Base-by-base conservation (phyloP, 78 protist genomes). In the slime mould (Dictyostelium discoideum) region DNA sequence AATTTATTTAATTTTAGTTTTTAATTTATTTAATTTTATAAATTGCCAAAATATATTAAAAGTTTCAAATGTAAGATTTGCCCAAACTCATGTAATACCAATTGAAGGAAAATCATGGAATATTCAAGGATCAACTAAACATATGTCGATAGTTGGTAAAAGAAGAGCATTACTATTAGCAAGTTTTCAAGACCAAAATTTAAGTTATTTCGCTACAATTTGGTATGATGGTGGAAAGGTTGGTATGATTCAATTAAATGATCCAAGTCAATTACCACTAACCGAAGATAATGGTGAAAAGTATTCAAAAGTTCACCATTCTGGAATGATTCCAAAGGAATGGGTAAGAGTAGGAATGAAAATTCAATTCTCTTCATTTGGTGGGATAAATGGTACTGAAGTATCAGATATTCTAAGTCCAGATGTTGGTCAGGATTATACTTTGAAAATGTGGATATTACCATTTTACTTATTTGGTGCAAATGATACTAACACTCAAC, bases 401-500 rank as follows among this genome's bases (percentile, higher is more conserved):
- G 14, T 14, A 11, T 44, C 74, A 1, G 77, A 54, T 39, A 20
- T 14, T 60, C 8, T 20, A 3, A 24, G n/a, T 14, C 69, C 63
- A 20, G 29, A 14, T 73, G 42, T 72, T 67, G 82, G 69, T 14
- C 20, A 14, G 22, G 67, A 39, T 6, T 9, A 29, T 37, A 18
- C 7, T 1, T 40, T 48, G 57, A 67, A 22, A 13, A 22, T 85
- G n/a, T 85, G 44, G 50, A 85, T 20, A 22, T 6, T 85, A 5
- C 92, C 92, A 26, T 74, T 76, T 8, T 86, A 76, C 39, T 50
- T 86, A 5, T 86, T 86, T 86, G 92, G 92, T 39, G 92, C 92
- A 2, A 77, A 72, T 54, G 73, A 44, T 22, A 26, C 29, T 2
- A 86, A 86, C 10, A 48, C 92, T 44, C 10, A 3, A 13, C 18